Evolutionary conservation across 768 basidiomycete species (phyloP), one percentile per base, ranked within the genome.

Genomic region (Mycena kentingensis): DNA sequence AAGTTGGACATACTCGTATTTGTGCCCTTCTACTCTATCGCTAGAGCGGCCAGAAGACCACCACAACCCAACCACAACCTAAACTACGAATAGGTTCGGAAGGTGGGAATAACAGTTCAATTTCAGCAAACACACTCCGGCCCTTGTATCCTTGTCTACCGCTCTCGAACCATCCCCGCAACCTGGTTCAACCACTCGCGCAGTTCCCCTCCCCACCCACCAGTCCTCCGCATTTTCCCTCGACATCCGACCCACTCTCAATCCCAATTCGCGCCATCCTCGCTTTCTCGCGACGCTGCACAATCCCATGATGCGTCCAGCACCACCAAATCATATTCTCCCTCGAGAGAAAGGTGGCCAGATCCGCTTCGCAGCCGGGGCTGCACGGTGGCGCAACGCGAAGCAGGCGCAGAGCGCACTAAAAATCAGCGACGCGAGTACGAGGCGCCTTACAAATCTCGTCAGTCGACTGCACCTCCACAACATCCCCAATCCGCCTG

Each of bases 311-410:
- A 4, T 77, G 52, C 24, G 64, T 71, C 8, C 81, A 42, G 56
- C 75, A 75, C 77, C 78, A 83, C 68, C 67, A 75, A 16, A 83
- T 54, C 28, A 84, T 78, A 60, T 80, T 78, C 1, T 79, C 67
- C 16, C 67, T 65, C 1, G 73, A 76, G 34, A 79, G 77, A 57
- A 82, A 76, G 1, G 70, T 70, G 19, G 71, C 70, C 7, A 55
- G 54, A 37, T 75, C 58, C 2, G 57, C 66, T 46, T 84, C 80
- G 60, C 83, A 84, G 1, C 80, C 82, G 12, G 73, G 71, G 22
- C 76, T 76, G 58, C 83, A 84, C 1, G 74, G 61, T 1, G 65
- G 49, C 1, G 50, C 35, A 21, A 74, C 53, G 0, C 72, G 49
- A 5, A 77, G 45, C 6, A 82, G 54, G 15, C 82, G 74, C 26